A percentile compares a stretch with the other conserved stretches of the same genome.
Evolutionary conservation across 805 yeast species (phyloP).

Genomic region (Ogataea thermomethanolica): DNA sequence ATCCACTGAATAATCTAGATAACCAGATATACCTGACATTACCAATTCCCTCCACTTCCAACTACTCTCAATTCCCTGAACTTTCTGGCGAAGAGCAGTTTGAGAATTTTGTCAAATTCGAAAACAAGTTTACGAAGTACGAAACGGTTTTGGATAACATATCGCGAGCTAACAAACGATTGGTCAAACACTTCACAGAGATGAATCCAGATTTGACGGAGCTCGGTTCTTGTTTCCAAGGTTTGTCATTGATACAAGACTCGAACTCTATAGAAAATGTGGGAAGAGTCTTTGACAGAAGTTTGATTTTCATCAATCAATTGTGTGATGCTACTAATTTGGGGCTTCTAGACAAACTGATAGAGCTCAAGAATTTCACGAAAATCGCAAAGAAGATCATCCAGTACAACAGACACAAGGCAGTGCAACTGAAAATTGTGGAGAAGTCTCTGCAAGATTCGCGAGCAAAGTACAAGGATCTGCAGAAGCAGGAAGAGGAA

Average conservation of each 20-base stretch:
- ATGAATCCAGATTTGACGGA: slow-evolving; percentile 48
- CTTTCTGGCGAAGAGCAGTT: slow-evolving; percentile 29
- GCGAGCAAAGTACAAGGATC: slow-evolving; percentile 24
- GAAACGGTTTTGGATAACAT: slow-evolving; percentile 33
- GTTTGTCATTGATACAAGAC: slow-evolving; percentile 49
- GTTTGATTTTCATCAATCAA: slow-evolving; percentile 48
- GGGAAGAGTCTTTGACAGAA: slow-evolving; percentile 82
- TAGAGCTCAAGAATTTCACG: slow-evolving; percentile 34
- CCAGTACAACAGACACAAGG: slow-evolving; percentile 33
- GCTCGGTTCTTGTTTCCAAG: slow-evolving; percentile 48
- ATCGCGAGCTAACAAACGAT: slow-evolving; percentile 40
- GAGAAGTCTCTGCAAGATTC: slow-evolving; percentile 27
- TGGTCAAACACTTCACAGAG: slow-evolving; percentile 44
- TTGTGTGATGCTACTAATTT: slow-evolving; percentile 32
- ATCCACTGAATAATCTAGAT: slow-evolving; percentile 51
- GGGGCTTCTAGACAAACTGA: slow-evolving; percentile 32
- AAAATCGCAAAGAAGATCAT: slow-evolving; percentile 31
- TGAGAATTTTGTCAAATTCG: slow-evolving; percentile 28
- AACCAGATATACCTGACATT: slow-evolving; percentile 54
- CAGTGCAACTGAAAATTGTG: slow-evolving; percentile 31
- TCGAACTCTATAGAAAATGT: slow-evolving; percentile 59
- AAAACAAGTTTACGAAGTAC: slow-evolving; percentile 32
- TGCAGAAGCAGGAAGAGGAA: slow-evolving; percentile 31
- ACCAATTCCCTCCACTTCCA: slow-evolving; percentile 49
- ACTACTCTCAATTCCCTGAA: slow-evolving; percentile 24